Base-by-base conservation (phyloP, 2,329 filamentous ascomycete species). In the Alternaria rosae region DNA sequence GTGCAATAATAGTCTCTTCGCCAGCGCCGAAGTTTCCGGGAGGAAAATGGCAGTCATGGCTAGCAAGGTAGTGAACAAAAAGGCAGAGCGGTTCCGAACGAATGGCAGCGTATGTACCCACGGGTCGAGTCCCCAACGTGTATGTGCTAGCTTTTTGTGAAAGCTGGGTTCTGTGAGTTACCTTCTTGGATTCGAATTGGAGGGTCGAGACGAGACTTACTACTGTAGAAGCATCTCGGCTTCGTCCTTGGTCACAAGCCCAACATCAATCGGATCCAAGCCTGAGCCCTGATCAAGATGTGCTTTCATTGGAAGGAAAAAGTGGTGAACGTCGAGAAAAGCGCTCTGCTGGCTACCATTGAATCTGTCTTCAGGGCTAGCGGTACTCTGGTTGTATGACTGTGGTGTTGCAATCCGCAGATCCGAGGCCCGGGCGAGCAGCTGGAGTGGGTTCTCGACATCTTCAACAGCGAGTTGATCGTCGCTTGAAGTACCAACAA, bases 361-460 rank as follows among this genome's bases (percentile, higher is more conserved):
- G 55, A 65, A 53, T 32, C 61, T 74, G 62, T 53, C 76, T 54
- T 69, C 69, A 2, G 77, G 75, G 23, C 74, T 76, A 6, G 75
- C 72, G 35, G 64, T 60, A 28, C 64, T 72, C 48, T 65, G 61
- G 23, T 74, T 72, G 54, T 55, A 66, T 52, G 54, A 69, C 55
- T 54, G 74, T 61, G 58, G 74, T 17, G 78, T 84, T 23, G 84
- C 85, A n/a, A 87, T 82, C 60, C 87, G 86, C 41, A 91, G 83
- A 76, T 91, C 89, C 0, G 91, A 92, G 1, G 90, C 91, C 30
- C 90, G 85, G 3, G 91, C 91, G 32, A 93, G 86, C 15, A 92
- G 80, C 75, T 93, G 90, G 6, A 92, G 80, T 0, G 90, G 90
- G 63, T 92, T 93, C 71, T 93, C 90, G 4, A 90, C 90, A 74